These are phyloP conservation scores for Leishmania major DNA, from an alignment of 208 protist species.

Conservation along the genomic window DNA sequence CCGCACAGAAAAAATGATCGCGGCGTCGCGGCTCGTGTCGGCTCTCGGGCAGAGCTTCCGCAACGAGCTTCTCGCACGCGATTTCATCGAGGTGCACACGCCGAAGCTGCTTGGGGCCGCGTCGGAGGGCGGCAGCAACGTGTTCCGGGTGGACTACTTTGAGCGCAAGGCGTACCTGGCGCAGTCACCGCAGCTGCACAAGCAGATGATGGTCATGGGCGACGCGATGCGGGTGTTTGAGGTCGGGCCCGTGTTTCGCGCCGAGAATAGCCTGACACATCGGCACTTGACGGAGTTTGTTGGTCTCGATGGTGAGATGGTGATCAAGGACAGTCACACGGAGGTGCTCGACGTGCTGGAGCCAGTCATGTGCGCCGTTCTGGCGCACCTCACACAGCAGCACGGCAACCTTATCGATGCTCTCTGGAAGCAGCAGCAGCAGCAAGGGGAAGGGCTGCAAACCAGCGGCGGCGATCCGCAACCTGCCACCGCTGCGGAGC, in stretches of 20 bases:
- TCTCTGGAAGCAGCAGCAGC: conserved; percentile 18
- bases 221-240: conserved; percentile 96
- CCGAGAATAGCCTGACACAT: conserved; percentile 98
- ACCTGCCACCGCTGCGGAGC: not conserved
- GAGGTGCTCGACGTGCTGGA: conserved; percentile 97
- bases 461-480: not conserved
- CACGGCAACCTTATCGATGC: conserved; percentile 14
- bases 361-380: conserved; percentile 93
- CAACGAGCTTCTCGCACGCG: conserved; percentile 68
- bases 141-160: conserved; percentile 88
- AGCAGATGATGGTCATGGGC: conserved; percentile 98
- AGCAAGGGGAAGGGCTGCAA: not conserved
- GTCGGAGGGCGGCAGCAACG: conserved; percentile 91
- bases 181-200: conserved; percentile 99
- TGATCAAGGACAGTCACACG: conserved; percentile 96
- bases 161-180: conserved; percentile 92
- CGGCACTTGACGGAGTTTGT: conserved; percentile 99
- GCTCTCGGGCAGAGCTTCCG: conserved; percentile 89
- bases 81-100: conserved; percentile 98
- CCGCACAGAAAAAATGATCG: conserved; percentile 92
- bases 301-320: conserved; percentile 99
- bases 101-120: conserved; percentile 98
- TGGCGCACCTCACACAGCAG: conserved; percentile 75
- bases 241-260: conserved; percentile 97
- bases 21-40: conserved; percentile 93